phyloP scores from a whole-genome alignment of 2,329 filamentous ascomycete species.

The Paracorniculantispora psalliotae region DNA sequence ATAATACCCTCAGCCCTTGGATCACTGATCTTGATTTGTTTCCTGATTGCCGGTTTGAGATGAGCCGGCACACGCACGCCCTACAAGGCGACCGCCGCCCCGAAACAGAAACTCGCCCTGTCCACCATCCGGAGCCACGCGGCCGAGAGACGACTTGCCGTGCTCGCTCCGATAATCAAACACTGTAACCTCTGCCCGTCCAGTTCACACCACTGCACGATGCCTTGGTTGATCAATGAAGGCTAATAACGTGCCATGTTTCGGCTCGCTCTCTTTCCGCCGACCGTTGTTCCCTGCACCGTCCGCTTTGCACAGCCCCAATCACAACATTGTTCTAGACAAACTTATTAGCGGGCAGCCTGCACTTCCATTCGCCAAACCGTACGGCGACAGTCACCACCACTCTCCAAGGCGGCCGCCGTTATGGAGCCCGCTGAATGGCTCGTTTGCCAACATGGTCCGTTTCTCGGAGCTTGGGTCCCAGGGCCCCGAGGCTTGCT shows the following conservation, averaged over 20 bases:
- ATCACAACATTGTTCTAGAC: not conserved
- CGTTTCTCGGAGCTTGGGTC: conserved; percentile 1
- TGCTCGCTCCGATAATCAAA: not conserved
- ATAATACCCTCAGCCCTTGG: not conserved
- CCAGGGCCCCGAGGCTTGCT: not conserved
- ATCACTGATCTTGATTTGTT: conserved; percentile 3
- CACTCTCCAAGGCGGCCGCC: not conserved
- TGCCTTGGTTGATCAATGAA: not conserved
- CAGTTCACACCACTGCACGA: not conserved
- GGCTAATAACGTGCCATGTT: too few species aligned
- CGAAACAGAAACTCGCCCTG: not conserved
- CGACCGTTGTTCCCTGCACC: not conserved
- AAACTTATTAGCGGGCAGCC: not conserved
- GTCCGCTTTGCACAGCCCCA: conserved; percentile 1
- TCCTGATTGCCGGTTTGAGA: not conserved
- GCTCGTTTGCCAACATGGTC: not conserved
- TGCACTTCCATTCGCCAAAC: not conserved
- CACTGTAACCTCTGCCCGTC: not conserved
- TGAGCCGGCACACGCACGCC: not conserved
- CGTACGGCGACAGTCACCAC: not conserved
- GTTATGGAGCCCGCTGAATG: not conserved
- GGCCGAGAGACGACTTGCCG: not conserved
- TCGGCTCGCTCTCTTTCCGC: not conserved
- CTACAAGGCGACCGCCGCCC: conserved; percentile 3
- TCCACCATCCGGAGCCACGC: not conserved